Conservation (phyloP, 2,329 filamentous ascomycete species). For the Calonectria fujianensis region DNA sequence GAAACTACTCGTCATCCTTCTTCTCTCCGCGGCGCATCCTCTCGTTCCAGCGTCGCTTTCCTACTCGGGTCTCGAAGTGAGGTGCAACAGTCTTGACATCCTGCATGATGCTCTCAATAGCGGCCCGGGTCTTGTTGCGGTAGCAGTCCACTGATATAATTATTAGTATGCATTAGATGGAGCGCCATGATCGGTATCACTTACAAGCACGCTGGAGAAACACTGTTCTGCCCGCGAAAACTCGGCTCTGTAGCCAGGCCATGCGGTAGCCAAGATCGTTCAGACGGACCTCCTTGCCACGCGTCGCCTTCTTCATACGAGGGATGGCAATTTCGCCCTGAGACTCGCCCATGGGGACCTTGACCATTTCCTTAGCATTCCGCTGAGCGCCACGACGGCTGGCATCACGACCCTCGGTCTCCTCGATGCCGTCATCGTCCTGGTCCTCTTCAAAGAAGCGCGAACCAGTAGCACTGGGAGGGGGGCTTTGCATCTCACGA, state of each 20-base stretch:
- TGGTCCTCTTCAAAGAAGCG: constrained; percentile 83
- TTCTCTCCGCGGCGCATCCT: constrained; percentile 65
- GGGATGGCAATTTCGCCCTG: constrained; percentile 85
- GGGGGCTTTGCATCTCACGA: constrained; percentile 92
- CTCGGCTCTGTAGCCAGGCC: constrained; percentile 96
- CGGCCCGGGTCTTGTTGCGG: constrained; percentile 90
- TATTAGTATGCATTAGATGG: constrained; percentile 39
- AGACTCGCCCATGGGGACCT: constrained; percentile 81
- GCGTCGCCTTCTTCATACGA: constrained; percentile 79
- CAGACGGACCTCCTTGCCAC: constrained; percentile 89
- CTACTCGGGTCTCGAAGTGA: constrained; percentile 91
- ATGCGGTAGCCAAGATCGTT: constrained; percentile 97
- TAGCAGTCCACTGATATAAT: constrained; percentile 86
- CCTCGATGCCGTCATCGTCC: constrained; percentile 73
- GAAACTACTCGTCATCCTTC: constrained; percentile 55
- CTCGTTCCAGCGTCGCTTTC: constrained; percentile 86
- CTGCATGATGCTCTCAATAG: constrained; percentile 86
- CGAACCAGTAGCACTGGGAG: constrained; percentile 83
- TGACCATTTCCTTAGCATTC: constrained; percentile 67
- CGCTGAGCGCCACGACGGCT: constrained; percentile 60
- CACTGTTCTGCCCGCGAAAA: constrained; percentile 89
- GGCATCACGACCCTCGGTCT: constrained; percentile 68
- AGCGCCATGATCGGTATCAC: constrained; percentile 62
- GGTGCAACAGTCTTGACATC: constrained; percentile 84
- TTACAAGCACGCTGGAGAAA: constrained; percentile 94